Evolutionary conservation across 2,329 filamentous ascomycete genomes (phyloP).

Genomic region (Pseudonectria foliicola): DNA sequence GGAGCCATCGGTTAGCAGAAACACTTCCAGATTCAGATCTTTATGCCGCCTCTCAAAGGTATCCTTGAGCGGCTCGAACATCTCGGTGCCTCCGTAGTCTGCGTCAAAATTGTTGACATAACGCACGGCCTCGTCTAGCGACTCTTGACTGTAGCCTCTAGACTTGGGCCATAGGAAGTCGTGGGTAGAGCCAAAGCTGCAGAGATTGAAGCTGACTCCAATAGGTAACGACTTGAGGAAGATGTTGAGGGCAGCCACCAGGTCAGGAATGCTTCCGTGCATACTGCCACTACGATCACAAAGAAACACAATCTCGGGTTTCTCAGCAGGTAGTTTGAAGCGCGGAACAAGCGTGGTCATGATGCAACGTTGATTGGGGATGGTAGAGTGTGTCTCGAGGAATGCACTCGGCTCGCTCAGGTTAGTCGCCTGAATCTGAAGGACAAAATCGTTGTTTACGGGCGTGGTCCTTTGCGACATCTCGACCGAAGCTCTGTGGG

Average conservation of each 20-base stretch:
- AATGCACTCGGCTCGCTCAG: slow-evolving; percentile 55
- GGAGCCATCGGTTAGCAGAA: slow-evolving; percentile 51
- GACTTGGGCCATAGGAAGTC: slow-evolving; percentile 43
- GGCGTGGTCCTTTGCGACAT: slow-evolving; percentile 45
- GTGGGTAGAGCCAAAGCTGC: slow-evolving; percentile 51
- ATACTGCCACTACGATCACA: slow-evolving; percentile 67
- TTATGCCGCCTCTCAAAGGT: slow-evolving; percentile 35
- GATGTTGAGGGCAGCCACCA: slow-evolving; percentile 49
- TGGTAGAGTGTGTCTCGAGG: slow-evolving; percentile 56
- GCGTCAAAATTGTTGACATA: slow-evolving; percentile 37
- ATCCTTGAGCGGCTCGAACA: slow-evolving; percentile 37
- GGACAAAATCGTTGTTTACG: slow-evolving; percentile 58
- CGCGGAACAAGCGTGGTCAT: slow-evolving; percentile 67
- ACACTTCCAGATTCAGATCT: slow-evolving; percentile 45
- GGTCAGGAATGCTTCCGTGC: slow-evolving; percentile 44
- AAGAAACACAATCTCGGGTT: slow-evolving; percentile 62
- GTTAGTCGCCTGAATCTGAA: slow-evolving; percentile 56
- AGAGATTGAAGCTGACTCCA: slow-evolving; percentile 62
- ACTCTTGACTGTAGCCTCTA: slow-evolving; percentile 36
- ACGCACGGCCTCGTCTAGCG: slow-evolving; percentile 33
- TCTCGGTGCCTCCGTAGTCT: slow-evolving; percentile 48
- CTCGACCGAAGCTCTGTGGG: slow-evolving; percentile 55
- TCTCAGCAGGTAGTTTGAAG: slow-evolving; percentile 51
- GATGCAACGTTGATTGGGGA: slow-evolving; percentile 55
- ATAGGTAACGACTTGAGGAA: slow-evolving; percentile 60